These are phyloP conservation scores for Harringtonia aguacate DNA, from an alignment of 2,329 filamentous ascomycete species.

Conservation along the genomic window DNA sequence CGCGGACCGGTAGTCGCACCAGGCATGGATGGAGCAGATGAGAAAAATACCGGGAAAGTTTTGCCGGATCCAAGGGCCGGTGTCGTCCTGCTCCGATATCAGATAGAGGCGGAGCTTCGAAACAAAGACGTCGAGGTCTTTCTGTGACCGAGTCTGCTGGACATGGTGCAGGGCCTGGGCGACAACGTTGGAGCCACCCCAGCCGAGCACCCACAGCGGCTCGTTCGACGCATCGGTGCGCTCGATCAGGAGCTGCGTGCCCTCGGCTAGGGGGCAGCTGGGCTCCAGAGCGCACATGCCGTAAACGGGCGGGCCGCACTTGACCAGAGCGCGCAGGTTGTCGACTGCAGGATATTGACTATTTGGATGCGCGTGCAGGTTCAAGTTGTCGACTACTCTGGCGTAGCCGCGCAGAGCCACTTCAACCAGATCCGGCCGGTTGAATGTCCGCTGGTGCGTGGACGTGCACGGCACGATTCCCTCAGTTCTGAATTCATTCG, in stretches of 20 bases:
- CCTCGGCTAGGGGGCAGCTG: background rate
- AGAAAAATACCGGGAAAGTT: constrained; percentile 44
- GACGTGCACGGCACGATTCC: constrained; percentile 33
- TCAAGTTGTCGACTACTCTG: constrained; percentile 33
- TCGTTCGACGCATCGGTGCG: constrained; percentile 22
- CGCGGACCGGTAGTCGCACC: constrained; percentile 41
- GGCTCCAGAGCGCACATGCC: background rate
- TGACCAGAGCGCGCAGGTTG: constrained; percentile 18
- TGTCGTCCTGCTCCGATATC: constrained; percentile 50
- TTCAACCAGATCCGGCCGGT: constrained; percentile 29
- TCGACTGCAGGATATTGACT: constrained; percentile 21
- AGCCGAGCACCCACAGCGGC: constrained; percentile 39
- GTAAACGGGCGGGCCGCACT: constrained; percentile 17
- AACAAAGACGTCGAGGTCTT: constrained; percentile 23
- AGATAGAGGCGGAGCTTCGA: constrained; percentile 38
- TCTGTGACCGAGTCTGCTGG: constrained; percentile 17
- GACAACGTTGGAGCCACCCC: constrained; percentile 42
- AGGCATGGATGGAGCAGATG: constrained; percentile 43
- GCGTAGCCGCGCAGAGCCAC: constrained; percentile 31
- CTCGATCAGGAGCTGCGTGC: constrained; percentile 14
- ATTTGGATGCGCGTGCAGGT: constrained; percentile 29
- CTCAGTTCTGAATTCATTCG: constrained; percentile 32
- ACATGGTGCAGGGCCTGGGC: constrained; percentile 35
- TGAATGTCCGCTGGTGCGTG: constrained; percentile 28
- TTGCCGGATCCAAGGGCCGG: constrained; percentile 42